Evolutionary conservation across 1,284 basidiomycete genomes (phyloP), one percentile per base, ranked within the genome.

Genomic region (Meripilus lineatus): DNA sequence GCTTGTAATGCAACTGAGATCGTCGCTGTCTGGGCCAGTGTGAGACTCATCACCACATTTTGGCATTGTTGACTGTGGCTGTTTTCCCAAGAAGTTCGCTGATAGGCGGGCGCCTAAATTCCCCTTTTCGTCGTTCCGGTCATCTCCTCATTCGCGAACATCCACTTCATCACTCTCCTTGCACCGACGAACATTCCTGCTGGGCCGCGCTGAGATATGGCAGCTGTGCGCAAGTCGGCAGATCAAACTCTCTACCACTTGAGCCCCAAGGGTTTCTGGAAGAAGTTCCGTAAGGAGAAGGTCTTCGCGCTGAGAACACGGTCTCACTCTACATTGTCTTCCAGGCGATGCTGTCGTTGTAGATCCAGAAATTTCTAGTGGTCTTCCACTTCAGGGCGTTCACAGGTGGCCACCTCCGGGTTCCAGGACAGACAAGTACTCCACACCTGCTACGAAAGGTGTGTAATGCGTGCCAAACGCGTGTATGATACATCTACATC

Each of bases 281-380:
- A 93, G 79, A 91, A 86, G 70, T 89, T 94, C 63, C 81, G 91
- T 92, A 56, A 52, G 88, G 74, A 42, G 15, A 18, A 15, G 14
- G 21, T 39, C 6, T 45, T 21, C 15, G 32, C 20, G 17, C 38
- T 26, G 18, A 34, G 2, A 24, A 24, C 4, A 17, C 11, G 8
- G 18, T 3, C 35, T 20, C 3, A 33, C 38, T 32, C 47, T 25
- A 24, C 36, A 42, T 32, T 38, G 44, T 36, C 21, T 18, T 43
- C 42, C 64, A 92, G 89, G 88, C 44, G 85, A 90, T 59, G 77
- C 71, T 5, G 70, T 79, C 21, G 84, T 75, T 43, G 76, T 93
- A 53, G 93, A 94, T 67, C 91, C 93, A 30, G 84, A 89, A 61
- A 95, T 96, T 62, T 94, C 92, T 13, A 85, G 79, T 50, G 93